Percentiles rank a stretch among this genome's conserved stretches.
Evolutionary conservation across 2,329 filamentous ascomycete genomes (phyloP).

Genomic region (Verticillium dahliae): DNA sequence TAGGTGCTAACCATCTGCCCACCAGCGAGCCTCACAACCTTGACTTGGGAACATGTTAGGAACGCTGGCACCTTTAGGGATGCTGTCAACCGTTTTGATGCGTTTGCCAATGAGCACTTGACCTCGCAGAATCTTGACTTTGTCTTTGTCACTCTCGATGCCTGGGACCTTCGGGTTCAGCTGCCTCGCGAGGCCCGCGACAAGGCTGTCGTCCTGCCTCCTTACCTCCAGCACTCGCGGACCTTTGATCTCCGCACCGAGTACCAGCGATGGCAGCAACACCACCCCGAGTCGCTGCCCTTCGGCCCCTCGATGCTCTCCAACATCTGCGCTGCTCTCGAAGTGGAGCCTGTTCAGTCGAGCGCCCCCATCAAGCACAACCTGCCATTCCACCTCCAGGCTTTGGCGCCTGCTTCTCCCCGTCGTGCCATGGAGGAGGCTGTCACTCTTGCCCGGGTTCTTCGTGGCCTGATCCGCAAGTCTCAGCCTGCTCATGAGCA

Average conservation of each 20-base stretch:
- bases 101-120: conserved; percentile 87
- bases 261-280: conserved; percentile 97
- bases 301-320: conserved; percentile 93
- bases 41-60: conserved; percentile 98
- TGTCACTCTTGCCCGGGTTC: conserved; percentile 85
- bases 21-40: conserved; percentile 87
- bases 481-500: conserved; percentile 92
- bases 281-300: conserved; percentile 93
- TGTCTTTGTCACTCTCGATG: conserved; percentile 95
- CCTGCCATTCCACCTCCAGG: conserved; percentile 94
- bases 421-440: conserved; percentile 97
- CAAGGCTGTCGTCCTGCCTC: conserved; percentile 92
- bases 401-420: conserved; percentile 88
- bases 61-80: conserved; percentile 96
- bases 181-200: conserved; percentile 95
- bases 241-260: conserved; percentile 96
- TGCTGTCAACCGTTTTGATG: conserved; percentile 90
- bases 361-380: conserved; percentile 99
- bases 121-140: conserved; percentile 90
- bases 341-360: conserved; percentile 95
- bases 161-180: conserved; percentile 97
- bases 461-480: conserved; percentile 89
- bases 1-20: conserved; percentile 12
- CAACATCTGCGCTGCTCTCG: conserved; percentile 96
- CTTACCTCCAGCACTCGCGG: conserved; percentile 94